Base-by-base conservation (phyloP, 805 yeast species). In the Candida sanyiensis region DNA sequence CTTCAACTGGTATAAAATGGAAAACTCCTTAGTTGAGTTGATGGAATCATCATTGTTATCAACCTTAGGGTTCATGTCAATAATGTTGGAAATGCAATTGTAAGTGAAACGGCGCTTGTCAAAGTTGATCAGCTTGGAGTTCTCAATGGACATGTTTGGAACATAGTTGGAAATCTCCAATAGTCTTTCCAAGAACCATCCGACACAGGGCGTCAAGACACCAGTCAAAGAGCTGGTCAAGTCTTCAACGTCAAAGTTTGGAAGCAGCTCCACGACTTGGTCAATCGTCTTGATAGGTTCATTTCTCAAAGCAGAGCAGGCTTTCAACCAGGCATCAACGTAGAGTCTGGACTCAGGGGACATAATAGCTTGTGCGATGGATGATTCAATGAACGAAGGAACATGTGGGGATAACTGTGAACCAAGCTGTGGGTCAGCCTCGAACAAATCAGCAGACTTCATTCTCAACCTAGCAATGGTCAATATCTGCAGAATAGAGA, bases 341-440 rank as follows among this genome's bases (percentile, higher is more conserved):
- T 74, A 86, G 13, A 67, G 58, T 42, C 97, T 70, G 23, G 90
- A 77, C 52, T 84, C 93, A 0, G 96, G 96, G 1, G 90, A 70
- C 23, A 85, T 65, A 13, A 89, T 72, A 2, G 88, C 86, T 48
- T 83, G 75, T 0, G 74, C 67, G 25, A 89, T 65, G 11, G 93
- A 85, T 3, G 88, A 69, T 58, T 90, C 97, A 39, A 90, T 69
- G 56, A 88, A 81, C 2, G 95, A 83, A 4, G 97, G 96, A 15
- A 89, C 72, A 46, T 66, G 72, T 7, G 77, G 70, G 2, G 72
- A 65, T 3, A 64, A 50, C 55, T 38, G 40, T 10, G 37, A 46
- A 10, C 37, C 23, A n/a, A 30, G 26, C 13, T 39, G 15, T 5
- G 48, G 39, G 6, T 35, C 39, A 47, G 51, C 13, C 23, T 39